A percentile compares a stretch with the other conserved stretches of the same genome.
These are phyloP conservation scores for Mangifera indica DNA, from an alignment of 345 rosid genomes.

Conservation along the genomic window DNA sequence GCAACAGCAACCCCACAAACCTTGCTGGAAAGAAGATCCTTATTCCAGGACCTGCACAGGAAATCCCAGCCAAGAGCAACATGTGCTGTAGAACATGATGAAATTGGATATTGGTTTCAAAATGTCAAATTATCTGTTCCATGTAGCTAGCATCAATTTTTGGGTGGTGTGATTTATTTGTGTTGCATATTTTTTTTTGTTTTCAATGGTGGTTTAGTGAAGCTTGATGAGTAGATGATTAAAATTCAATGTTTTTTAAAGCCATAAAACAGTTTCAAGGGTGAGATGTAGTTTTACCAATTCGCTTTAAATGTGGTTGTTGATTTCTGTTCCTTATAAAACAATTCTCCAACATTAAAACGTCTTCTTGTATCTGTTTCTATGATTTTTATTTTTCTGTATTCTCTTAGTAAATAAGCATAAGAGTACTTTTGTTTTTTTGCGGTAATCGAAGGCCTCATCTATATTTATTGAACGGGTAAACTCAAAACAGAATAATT, in stretches of 20 bases:
- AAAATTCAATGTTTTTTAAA: slow-evolving; percentile 8
- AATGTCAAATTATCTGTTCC: slow-evolving; percentile 12
- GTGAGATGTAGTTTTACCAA: too few relatives aligned
- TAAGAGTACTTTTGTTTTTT: too few relatives aligned
- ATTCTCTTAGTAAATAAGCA: too few relatives aligned
- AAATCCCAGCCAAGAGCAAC: slow-evolving; percentile 50
- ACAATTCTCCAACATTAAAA: too few relatives aligned
- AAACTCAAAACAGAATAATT: too few relatives aligned
- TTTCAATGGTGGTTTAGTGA: slow-evolving; percentile 14
- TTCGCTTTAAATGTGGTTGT: too few relatives aligned
- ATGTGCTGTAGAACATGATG: slow-evolving; percentile 57
- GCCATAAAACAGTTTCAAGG: background rate
- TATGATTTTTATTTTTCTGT: too few relatives aligned
- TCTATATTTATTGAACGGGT: too few relatives aligned
- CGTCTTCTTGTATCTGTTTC: too few relatives aligned
- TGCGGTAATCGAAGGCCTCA: too few relatives aligned
- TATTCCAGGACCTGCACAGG: slow-evolving; percentile 73
- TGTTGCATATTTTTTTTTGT: slow-evolving; percentile 32
- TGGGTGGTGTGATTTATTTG: slow-evolving; percentile 26
- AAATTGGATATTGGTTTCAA: background rate
- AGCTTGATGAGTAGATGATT: slow-evolving; percentile 24
- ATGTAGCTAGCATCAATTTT: slow-evolving; percentile 25
- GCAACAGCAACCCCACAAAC: slow-evolving; percentile 53
- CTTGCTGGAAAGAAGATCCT: slow-evolving; percentile 68
- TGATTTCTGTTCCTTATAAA: too few relatives aligned